Conservation (phyloP, 2,329 filamentous ascomycete species). For the Colletotrichum brevisporum region DNA sequence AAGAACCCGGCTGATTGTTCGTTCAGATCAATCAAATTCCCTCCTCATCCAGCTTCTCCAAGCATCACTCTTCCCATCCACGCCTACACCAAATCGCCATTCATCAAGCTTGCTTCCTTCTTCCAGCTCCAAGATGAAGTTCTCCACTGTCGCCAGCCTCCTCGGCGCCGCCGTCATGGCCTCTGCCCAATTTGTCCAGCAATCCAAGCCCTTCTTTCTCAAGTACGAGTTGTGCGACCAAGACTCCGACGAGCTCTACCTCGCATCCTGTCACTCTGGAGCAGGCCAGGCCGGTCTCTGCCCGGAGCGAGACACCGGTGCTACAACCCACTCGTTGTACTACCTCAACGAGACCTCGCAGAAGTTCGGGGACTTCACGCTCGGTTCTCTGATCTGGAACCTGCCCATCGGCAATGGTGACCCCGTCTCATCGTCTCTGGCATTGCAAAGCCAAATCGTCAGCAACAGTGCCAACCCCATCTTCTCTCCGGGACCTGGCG, state of each 20-base stretch:
- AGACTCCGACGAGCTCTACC: constrained; percentile 25
- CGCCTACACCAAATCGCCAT: neutral
- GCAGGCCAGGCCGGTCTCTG: constrained; percentile 38
- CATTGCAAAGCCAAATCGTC: constrained; percentile 23
- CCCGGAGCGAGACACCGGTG: constrained; percentile 9
- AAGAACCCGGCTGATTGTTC: neutral
- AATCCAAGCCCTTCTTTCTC: constrained; percentile 34
- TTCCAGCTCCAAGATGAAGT: constrained; percentile 28
- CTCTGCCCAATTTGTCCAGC: constrained; percentile 20
- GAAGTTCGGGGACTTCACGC: neutral
- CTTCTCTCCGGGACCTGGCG: constrained; percentile 28
- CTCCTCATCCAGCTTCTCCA: neutral
- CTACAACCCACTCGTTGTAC: constrained; percentile 9
- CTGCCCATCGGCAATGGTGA: constrained; percentile 27
- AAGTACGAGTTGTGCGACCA: constrained; percentile 6
- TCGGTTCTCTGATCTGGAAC: constrained; percentile 36
- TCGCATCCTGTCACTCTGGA: constrained; percentile 35
- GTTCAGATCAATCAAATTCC: neutral
- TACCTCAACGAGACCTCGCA: constrained; percentile 25
- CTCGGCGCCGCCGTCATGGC: constrained; percentile 13
- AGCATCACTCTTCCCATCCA: neutral
- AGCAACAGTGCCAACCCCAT: constrained; percentile 36
- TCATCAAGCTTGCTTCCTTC: neutral
- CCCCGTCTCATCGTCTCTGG: constrained; percentile 11
- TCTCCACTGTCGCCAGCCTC: constrained; percentile 9